phyloP scores from a whole-genome alignment of 2,329 filamentous ascomycete genomes.

The Cytospora piceae region DNA sequence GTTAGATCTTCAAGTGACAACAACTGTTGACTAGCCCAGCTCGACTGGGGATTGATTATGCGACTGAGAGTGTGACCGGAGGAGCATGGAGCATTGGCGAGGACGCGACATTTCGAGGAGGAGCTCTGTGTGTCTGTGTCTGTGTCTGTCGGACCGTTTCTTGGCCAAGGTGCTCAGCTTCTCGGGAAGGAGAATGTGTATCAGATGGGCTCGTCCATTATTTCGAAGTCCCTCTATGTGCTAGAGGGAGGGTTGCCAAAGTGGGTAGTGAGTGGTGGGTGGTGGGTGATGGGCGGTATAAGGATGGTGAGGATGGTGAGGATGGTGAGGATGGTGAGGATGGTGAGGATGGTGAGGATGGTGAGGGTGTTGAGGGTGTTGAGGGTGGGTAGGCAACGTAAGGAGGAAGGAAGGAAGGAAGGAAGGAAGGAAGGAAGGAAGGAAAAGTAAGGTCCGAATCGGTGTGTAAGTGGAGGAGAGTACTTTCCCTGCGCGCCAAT shows the following conservation, averaged over 20 bases:
- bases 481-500: conserved; percentile 2
- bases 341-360: too few relatives aligned
- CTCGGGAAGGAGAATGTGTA: too few relatives aligned
- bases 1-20: background rate
- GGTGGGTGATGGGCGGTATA: too few relatives aligned
- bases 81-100: conserved; percentile 9
- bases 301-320: too few relatives aligned
- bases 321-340: too few relatives aligned
- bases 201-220: background rate
- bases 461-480: background rate
- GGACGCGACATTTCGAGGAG: conserved; percentile 26
- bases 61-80: conserved; percentile 3
- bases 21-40: background rate
- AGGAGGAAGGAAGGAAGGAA: background rate
- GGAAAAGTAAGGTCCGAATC: conserved; percentile 2
- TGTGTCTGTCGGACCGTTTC: background rate
- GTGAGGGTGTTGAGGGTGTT: too few relatives aligned
- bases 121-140: background rate
- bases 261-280: background rate
- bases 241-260: background rate
- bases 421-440: background rate
- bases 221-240: background rate
- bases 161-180: too few relatives aligned
- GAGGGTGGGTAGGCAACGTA: background rate
- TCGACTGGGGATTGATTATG: conserved; percentile 11